These are phyloP conservation scores for Penicillium sp. DNA, from an alignment of 2,329 filamentous ascomycete genomes.

Conservation along the genomic window DNA sequence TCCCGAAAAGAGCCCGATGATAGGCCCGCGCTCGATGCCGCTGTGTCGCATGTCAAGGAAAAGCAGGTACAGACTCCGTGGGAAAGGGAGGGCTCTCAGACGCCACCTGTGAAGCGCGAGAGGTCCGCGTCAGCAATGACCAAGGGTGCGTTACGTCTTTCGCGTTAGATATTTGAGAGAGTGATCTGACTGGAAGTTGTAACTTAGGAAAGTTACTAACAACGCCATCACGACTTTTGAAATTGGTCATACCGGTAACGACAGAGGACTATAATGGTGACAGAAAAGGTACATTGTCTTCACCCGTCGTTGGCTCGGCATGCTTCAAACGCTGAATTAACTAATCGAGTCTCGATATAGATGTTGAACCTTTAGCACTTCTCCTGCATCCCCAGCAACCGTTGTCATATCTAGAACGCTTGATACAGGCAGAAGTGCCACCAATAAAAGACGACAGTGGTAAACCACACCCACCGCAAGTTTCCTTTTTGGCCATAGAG, in stretches of 20 bases:
- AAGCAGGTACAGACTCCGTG: slow-evolving; percentile 60
- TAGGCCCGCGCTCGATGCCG: background rate
- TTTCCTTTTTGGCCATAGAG: slow-evolving; percentile 78
- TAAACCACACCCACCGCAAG: slow-evolving; percentile 65
- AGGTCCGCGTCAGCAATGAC: slow-evolving; percentile 58
- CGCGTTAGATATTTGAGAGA: background rate
- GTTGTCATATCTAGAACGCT: slow-evolving; percentile 79
- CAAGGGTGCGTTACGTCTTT: slow-evolving; percentile 48
- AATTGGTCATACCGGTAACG: slow-evolving; percentile 72
- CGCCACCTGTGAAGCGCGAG: slow-evolving; percentile 51
- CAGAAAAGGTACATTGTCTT: slow-evolving; percentile 45
- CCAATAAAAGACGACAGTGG: slow-evolving; percentile 59
- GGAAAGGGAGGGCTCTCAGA: slow-evolving; percentile 60
- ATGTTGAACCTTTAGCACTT: slow-evolving; percentile 78
- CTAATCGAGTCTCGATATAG: slow-evolving; percentile 21
- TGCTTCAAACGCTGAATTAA: background rate
- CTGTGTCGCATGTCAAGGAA: slow-evolving; percentile 10
- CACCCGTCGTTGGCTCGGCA: no score
- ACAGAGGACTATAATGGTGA: slow-evolving; percentile 54
- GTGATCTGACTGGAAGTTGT: background rate
- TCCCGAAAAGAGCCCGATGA: background rate
- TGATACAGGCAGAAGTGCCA: slow-evolving; percentile 84
- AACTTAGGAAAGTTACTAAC: slow-evolving; percentile 68
- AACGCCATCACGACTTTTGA: slow-evolving; percentile 74
- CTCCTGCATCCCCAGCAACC: slow-evolving; percentile 88